Conservation (phyloP, 2,329 filamentous ascomycete species). For the Fusarium poae region DNA sequence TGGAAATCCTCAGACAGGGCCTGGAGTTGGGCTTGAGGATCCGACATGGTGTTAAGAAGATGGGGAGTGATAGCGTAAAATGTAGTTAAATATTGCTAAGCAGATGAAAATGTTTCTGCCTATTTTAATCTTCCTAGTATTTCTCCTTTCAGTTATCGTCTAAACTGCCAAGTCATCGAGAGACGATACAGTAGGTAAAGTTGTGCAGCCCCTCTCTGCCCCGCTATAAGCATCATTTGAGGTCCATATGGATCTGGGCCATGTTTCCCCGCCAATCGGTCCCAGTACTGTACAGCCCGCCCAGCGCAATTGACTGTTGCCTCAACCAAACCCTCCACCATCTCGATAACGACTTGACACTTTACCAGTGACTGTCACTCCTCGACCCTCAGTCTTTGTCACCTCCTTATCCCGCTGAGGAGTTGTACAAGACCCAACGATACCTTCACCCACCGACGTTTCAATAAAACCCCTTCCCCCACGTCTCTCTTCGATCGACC, state of each 20-base stretch:
- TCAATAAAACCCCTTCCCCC: constrained; percentile 31
- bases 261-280: constrained; percentile 58
- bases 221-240: constrained; percentile 51
- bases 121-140: constrained; percentile 16
- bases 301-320: constrained; percentile 39
- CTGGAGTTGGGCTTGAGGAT: constrained; percentile 83
- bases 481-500: constrained; percentile 28
- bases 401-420: constrained; percentile 17
- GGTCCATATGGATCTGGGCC: constrained; percentile 20
- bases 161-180: constrained; percentile 25
- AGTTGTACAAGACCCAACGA: constrained; percentile 14
- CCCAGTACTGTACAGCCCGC: constrained; percentile 30
- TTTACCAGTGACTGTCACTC: constrained; percentile 4
- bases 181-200: constrained; percentile 23
- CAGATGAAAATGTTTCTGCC: constrained; percentile 1
- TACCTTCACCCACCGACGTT: background rate
- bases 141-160: constrained; percentile 28
- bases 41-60: constrained; percentile 66
- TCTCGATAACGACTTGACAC: constrained; percentile 19
- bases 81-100: constrained; percentile 13
- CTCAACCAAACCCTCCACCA: constrained; percentile 36
- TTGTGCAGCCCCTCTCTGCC: constrained; percentile 51
- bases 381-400: background rate
- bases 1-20: constrained; percentile 88
- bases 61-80: constrained; percentile 5